Evolutionary conservation across 2,329 filamentous ascomycete species (phyloP), one percentile per base, ranked within the genome.

Genomic region (Colletotrichum cordylinicola): DNA sequence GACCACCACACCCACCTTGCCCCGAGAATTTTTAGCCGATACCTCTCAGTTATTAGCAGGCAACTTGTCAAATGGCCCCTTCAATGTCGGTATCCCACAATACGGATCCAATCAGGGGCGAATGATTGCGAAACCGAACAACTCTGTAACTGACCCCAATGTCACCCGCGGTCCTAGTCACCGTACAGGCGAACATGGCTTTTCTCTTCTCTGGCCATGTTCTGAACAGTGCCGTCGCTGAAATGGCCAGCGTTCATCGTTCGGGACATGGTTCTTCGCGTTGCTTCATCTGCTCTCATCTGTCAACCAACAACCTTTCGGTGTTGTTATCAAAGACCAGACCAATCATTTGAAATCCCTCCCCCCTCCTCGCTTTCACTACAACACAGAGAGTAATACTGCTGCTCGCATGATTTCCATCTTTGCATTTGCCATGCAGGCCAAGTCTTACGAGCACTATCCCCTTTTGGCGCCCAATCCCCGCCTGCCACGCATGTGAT

Each of bases 21-120:
- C 65, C 43, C 29, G 37, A 52, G 62, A 29, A 37, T 52, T 52
- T 66, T 39, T 39, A 70, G 56, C 66, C 66, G 66, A 70, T 39
- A 12, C 37, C n/a, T 21, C 16, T 35, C 24, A 52, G 6, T 52
- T 21, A 52, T 24, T 24, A n/a, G 62, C 48, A 16, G 15, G 18
- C 33, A 5, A 31, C 16, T 27, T 73, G 27, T 16, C 71, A 27
- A 55, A 18, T 33, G 16, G 61, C 56, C 39, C 68, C 37, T 72
- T 52, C 52, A 72, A 72, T 67, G 37, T 72, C 62, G 55, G 73
- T 33, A 67, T 75, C 37, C 60, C 72, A 62, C 61, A 72, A 64
- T 67, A 64, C 29, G 43, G 62, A 56, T 33, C 60, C 72, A 62
- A 55, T 56, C 39, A 67, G 61, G 33, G 39, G 27, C 15, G 12